These are phyloP conservation scores for Coffea humblotiana DNA, from an alignment of 305 asterid species.

Conservation along the genomic window DNA sequence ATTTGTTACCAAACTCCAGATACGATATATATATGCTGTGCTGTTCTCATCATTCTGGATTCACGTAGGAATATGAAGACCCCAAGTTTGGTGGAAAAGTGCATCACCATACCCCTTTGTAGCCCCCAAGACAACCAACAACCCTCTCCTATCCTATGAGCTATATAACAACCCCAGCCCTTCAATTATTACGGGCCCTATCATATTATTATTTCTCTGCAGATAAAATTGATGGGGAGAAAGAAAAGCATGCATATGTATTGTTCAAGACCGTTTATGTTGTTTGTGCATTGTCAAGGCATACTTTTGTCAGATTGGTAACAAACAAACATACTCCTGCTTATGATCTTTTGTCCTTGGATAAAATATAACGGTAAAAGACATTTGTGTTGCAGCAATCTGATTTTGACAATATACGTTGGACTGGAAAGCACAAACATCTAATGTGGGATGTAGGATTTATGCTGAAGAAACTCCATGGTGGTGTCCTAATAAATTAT, in stretches of 20 bases:
- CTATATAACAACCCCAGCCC: too few species aligned
- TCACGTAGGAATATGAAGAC: background rate
- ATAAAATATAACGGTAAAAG: background rate
- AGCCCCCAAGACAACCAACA: constrained; percentile 2
- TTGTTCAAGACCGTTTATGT: background rate
- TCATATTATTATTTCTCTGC: background rate
- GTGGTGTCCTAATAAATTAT: background rate
- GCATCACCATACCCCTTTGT: background rate
- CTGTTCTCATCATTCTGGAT: background rate
- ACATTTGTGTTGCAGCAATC: background rate
- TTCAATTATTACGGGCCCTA: too few species aligned
- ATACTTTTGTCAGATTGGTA: constrained; percentile 8
- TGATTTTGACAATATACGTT: background rate
- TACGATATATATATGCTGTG: background rate
- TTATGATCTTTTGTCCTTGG: background rate
- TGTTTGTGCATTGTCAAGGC: background rate
- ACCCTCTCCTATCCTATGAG: background rate
- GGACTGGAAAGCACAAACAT: background rate
- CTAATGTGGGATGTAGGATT: background rate
- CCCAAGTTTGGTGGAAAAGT: background rate
- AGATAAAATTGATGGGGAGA: background rate
- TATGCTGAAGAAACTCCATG: background rate
- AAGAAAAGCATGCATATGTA: background rate
- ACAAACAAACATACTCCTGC: background rate
- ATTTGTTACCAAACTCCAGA: constrained; percentile 6